A percentile compares a stretch with the other conserved stretches of the same genome.
Conservation (phyloP, 2,329 filamentous ascomycete genomes). For the Epichloe aotearoae region DNA sequence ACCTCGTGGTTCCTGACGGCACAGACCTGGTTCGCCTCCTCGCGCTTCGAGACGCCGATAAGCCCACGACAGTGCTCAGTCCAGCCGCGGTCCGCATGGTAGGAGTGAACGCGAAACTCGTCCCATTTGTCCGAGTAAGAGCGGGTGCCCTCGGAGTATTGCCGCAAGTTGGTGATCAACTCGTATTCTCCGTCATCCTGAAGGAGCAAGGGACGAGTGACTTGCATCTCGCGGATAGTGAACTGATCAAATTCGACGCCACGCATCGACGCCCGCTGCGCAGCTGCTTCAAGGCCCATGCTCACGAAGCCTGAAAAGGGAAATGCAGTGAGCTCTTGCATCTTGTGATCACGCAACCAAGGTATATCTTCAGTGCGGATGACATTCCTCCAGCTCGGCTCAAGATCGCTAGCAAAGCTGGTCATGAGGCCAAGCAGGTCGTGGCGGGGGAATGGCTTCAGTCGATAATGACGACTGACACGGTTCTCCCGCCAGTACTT, state of each 20-base stretch:
- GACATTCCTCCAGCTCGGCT: constrained; percentile 36
- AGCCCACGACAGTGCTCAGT: constrained; percentile 45
- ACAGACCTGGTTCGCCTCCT: neutral
- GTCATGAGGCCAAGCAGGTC: constrained; percentile 33
- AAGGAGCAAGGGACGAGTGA: constrained; percentile 3
- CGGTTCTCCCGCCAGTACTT: constrained; percentile 36
- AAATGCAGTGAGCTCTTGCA: constrained; percentile 43
- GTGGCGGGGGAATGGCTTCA: constrained; percentile 24
- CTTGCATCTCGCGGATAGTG: constrained; percentile 3
- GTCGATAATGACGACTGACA: constrained; percentile 26
- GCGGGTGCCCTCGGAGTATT: constrained; percentile 16
- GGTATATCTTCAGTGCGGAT: constrained; percentile 35
- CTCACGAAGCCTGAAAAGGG: constrained; percentile 39
- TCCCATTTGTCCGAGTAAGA: constrained; percentile 33
- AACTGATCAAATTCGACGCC: constrained; percentile 6
- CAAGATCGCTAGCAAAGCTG: constrained; percentile 30
- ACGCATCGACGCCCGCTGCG: constrained; percentile 19
- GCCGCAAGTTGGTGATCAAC: constrained; percentile 12
- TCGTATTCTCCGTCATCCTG: constrained; percentile 13
- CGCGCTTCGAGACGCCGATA: constrained; percentile 22
- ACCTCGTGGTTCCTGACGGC: neutral
- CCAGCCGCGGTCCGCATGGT: constrained; percentile 38
- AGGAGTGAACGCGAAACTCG: constrained; percentile 44
- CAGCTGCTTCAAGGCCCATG: constrained; percentile 36
- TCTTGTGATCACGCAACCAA: constrained; percentile 44